phyloP scores from a whole-genome alignment of 2,329 filamentous ascomycete species.

The Arthroderma sp. region DNA sequence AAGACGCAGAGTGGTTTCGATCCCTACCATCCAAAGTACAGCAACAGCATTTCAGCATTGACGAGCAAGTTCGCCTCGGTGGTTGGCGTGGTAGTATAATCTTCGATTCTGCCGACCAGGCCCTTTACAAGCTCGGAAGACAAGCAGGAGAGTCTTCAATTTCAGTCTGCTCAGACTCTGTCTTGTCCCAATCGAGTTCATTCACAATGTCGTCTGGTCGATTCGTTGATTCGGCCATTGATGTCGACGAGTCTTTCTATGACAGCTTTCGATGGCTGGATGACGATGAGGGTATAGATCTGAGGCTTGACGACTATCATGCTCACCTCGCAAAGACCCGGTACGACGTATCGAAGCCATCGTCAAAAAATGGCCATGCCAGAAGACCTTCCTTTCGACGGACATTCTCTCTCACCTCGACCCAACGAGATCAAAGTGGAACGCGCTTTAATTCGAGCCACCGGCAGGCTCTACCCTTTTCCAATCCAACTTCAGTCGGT shows the following conservation, averaged over 20 bases:
- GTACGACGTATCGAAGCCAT: constrained; percentile 29
- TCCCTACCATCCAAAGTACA: constrained; percentile 60
- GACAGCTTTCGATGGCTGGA: constrained; percentile 64
- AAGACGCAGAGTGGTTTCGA: constrained; percentile 55
- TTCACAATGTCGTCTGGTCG: constrained; percentile 13
- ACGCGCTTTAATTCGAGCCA: constrained; percentile 8
- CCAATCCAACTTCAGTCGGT: not conserved
- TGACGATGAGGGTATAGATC: constrained; percentile 57
- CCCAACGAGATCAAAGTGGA: constrained; percentile 40
- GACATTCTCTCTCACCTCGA: constrained; percentile 57
- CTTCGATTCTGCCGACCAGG: constrained; percentile 46
- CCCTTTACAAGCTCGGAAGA: constrained; percentile 37
- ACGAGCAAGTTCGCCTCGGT: constrained; percentile 52
- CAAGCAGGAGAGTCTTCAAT: constrained; percentile 21
- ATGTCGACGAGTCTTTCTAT: constrained; percentile 44
- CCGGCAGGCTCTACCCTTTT: constrained; percentile 21
- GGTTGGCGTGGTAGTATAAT: constrained; percentile 41
- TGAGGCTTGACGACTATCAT: constrained; percentile 60
- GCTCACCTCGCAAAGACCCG: constrained; percentile 45
- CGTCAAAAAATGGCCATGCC: constrained; percentile 4
- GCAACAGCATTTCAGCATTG: constrained; percentile 54
- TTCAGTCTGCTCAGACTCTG: constrained; percentile 12
- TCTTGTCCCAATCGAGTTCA: constrained; percentile 12
- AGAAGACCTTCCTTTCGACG: constrained; percentile 49
- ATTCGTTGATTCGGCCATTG: constrained; percentile 20